Base-by-base conservation (phyloP, 495 filamentous ascomycete species). In the Aspergillus incahuasiensis region DNA sequence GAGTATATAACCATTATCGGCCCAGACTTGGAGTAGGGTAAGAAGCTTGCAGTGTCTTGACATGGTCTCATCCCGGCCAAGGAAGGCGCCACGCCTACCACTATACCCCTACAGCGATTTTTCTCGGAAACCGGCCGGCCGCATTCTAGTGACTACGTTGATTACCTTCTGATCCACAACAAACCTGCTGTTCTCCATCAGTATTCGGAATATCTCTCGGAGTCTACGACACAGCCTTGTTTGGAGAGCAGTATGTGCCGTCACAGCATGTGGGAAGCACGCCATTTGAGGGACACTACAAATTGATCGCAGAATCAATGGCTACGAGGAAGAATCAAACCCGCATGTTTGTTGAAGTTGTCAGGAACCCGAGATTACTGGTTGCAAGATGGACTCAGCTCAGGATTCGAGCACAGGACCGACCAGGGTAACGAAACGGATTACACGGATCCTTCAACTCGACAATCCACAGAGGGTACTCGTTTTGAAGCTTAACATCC, bases 31-130 rank as follows among this genome's bases (percentile, higher is more conserved):
- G 25, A 32, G 24, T 48, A 15, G 25, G 19, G 24, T 48, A 15
- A 21, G 28, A 38, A 49, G 30, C 46, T 49, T 49, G n/a, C 21
- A 48, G 45, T 8, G 15, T 16, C 12, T 12, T 16, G 38, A n/a
- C 20, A 34, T 34, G 21, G 40, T 32, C 40, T 45, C 51, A 53
- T 53, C 35, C 39, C 40, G 15, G 51, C 51, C 39, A 53, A 45
- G 51, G 21, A 53, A 53, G 51, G 40, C 51, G 51, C 44, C 51
- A 53, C 49, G 16, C 30, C 13, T 16, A 18, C 2, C 38, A 40
- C n/a, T 40, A 40, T 40, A 2, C 38, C 38, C 5, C n/a, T 16
- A 18, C 3, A n/a, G 18, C 38, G 15, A 8, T 46, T 46, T 45
- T 22, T 21, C 19, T 46, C 21, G 43, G 43, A 13, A 13, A n/a